Base-by-base conservation (phyloP, 495 filamentous ascomycete species). In the Aspergillus kassunensis region DNA sequence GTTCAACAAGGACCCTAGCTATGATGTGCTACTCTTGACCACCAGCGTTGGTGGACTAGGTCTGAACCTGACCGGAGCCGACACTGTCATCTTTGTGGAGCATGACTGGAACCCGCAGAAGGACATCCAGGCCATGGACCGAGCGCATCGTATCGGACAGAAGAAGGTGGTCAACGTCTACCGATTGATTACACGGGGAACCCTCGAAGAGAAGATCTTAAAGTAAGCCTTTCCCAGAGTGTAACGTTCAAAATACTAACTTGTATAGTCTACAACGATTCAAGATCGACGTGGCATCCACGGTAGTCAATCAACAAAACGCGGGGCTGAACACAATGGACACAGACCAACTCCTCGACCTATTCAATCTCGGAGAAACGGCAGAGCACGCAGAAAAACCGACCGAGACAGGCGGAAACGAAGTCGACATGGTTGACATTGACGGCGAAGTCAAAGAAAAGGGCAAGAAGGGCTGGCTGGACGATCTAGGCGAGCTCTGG, bases 91-190 rank as follows among this genome's bases (percentile, higher is more conserved):
- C 57, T 98, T 98, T 62, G 95, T 98, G 21, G 93, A 98, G 71
- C 93, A 98, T 68, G 93, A 98, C 68, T 98, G 93, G 93, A 98
- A 98, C 64, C 93, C 93, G 27, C 95, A 97, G 65, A 95, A 96
- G 69, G 93, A 98, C 71, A 80, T 98, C 58, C 93, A 98, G 67
- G 93, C 93, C 57, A 98, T 98, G 93, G 93, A 98, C 63, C 90
- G 93, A 41, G 93, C 95, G 9, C 93, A 98, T 73, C 85, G 93
- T 59, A 98, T 98, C 58, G 93, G 93, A 4, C 93, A 98, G 75
- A 97, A 97, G 85, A 97, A 97, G 77, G 92, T 97, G 16, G 93
- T 98, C 51, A 98, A 98, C 65, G 93, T 98, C n/a, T 98, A 97
- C 67, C 88, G 93, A 19, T 75, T 98, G 60, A 88, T 98, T 65